A percentile compares a stretch with the other conserved stretches of the same genome.
phyloP scores from a whole-genome alignment of 305 asterid species.

The Solanum hybrid region DNA sequence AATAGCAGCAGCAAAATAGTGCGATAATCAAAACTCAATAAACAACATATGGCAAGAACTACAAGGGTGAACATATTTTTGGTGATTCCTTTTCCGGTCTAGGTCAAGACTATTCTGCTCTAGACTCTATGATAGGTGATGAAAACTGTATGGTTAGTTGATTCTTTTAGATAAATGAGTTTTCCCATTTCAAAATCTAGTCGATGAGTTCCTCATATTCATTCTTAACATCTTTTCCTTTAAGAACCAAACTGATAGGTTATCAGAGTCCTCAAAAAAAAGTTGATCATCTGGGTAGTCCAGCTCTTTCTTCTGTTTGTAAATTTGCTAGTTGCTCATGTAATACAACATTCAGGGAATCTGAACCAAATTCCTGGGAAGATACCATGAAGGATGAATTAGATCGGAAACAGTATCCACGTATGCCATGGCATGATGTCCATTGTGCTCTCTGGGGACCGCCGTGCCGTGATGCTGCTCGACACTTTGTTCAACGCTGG shows the following conservation, averaged over 20 bases:
- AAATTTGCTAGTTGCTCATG: conserved; percentile 9
- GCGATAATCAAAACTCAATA: background rate
- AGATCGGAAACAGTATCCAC: conserved; percentile 76
- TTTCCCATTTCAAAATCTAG: background rate
- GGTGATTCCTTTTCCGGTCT: background rate
- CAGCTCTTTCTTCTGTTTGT: background rate
- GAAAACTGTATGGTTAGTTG: background rate
- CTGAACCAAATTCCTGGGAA: conserved; percentile 97
- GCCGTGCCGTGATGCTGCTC: conserved; percentile 89
- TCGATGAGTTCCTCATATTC: background rate
- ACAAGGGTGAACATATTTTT: background rate
- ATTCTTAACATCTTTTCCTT: background rate
- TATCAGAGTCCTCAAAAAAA: background rate
- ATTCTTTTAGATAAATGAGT: background rate
- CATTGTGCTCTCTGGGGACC: conserved; percentile 99
- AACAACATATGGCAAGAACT: background rate
- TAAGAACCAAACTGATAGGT: background rate
- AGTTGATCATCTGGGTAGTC: background rate
- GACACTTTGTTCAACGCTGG: conserved; percentile 98
- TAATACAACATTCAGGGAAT: conserved; percentile 53
- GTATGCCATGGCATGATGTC: conserved; percentile 99
- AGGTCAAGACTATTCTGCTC: background rate
- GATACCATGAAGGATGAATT: conserved; percentile 92
- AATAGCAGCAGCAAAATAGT: background rate
- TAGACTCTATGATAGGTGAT: background rate